These are phyloP conservation scores for Neurospora hispaniola DNA, from an alignment of 495 filamentous ascomycete genomes.

Conservation along the genomic window DNA sequence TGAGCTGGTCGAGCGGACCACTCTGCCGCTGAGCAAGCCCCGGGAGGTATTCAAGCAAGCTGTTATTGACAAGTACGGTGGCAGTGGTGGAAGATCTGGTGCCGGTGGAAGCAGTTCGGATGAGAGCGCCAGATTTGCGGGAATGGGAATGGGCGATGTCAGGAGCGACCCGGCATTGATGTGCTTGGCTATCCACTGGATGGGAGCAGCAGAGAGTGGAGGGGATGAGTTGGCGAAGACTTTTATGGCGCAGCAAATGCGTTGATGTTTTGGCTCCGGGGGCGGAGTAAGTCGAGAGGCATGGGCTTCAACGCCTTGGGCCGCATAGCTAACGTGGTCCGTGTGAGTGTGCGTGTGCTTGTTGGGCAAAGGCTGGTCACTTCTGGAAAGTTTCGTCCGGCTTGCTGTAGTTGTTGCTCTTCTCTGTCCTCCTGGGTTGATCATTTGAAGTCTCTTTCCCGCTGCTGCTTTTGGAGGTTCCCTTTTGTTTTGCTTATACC, in stretches of 20 bases:
- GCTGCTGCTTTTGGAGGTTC: not conserved
- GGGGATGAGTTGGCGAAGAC: conserved; percentile 81
- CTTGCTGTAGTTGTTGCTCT: not conserved
- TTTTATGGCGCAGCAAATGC: conserved; percentile 59
- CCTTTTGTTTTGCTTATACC: not conserved
- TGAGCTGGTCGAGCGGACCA: conserved; percentile 73
- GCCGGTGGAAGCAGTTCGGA: conserved; percentile 8
- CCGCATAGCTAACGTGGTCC: not conserved
- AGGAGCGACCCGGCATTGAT: conserved; percentile 79
- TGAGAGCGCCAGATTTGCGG: conserved; percentile 5
- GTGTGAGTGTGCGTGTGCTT: not conserved
- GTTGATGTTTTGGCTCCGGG: conserved; percentile 4
- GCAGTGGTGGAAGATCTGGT: conserved; percentile 22
- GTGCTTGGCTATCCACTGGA: conserved; percentile 97
- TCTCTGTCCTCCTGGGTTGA: not conserved
- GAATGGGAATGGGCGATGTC: conserved; percentile 38
- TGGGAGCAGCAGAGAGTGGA: conserved; percentile 79
- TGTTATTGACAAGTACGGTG: conserved; percentile 62
- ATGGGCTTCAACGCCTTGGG: not conserved
- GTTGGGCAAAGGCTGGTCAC: not conserved
- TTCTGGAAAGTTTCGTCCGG: not conserved
- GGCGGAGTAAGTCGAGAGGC: not conserved
- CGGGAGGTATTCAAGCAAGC: conserved; percentile 87
- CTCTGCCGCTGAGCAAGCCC: conserved; percentile 72
- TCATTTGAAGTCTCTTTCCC: not conserved